Evolutionary conservation across 176 grass and related monocot genomes (phyloP).

Genomic region (Eleusine coracana): DNA sequence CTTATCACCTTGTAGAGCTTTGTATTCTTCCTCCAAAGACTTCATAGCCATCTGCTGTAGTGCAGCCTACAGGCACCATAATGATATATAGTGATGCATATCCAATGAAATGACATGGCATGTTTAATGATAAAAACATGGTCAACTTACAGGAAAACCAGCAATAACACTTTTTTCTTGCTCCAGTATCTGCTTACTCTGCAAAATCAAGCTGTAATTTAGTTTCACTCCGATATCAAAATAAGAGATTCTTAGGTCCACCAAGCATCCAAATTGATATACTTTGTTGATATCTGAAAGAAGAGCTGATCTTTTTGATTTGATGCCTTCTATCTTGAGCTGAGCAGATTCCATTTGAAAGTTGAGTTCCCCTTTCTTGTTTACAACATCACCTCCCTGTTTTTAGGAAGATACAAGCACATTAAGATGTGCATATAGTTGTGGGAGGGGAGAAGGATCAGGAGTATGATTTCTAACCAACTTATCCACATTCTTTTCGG

Average conservation of each 20-base stretch:
- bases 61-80: slow-evolving; percentile 50
- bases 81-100: slow-evolving; percentile 15
- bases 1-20: slow-evolving; percentile 70
- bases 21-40: slow-evolving; percentile 66
- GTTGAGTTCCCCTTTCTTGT: slow-evolving; percentile 41
- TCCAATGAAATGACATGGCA: not conserved
- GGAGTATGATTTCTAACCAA: slow-evolving; percentile 28
- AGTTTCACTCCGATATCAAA: slow-evolving; percentile 27
- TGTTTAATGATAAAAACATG: slow-evolving; percentile 12
- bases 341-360: slow-evolving; percentile 52
- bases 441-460: not conserved
- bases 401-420: slow-evolving; percentile 24
- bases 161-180: slow-evolving; percentile 52
- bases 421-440: slow-evolving; percentile 14
- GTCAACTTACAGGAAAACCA: slow-evolving; percentile 59
- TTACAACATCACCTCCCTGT: slow-evolving; percentile 48
- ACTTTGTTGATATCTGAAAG: slow-evolving; percentile 62
- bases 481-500: slow-evolving; percentile 33
- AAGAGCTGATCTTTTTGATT: slow-evolving; percentile 58
- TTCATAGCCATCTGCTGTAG: slow-evolving; percentile 67
- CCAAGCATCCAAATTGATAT: slow-evolving; percentile 31
- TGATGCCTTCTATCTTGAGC: slow-evolving; percentile 58
- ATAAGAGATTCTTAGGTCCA: slow-evolving; percentile 6
- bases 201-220: slow-evolving; percentile 30
- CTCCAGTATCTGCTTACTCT: slow-evolving; percentile 65